Percentiles rank a stretch among this genome's conserved stretches.
These are phyloP conservation scores for Trichoderma sp. DNA, from an alignment of 2,329 filamentous ascomycete genomes.

Conservation along the genomic window DNA sequence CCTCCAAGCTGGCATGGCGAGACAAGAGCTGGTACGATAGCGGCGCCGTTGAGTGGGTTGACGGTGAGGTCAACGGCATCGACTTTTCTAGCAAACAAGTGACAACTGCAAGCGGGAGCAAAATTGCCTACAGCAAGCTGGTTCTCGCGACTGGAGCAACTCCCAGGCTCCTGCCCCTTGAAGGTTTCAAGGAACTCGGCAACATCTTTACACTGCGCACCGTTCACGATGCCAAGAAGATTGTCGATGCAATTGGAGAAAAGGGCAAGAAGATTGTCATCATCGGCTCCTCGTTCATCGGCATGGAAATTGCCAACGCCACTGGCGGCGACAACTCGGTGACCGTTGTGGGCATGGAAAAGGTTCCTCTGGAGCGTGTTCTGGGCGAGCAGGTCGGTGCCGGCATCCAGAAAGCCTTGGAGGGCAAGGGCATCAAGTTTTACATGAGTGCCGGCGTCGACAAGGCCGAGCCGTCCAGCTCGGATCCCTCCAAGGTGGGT, in stretches of 20 bases:
- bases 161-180: constrained; percentile 71
- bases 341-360: constrained; percentile 85
- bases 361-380: constrained; percentile 77
- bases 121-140: constrained; percentile 79
- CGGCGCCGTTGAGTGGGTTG: constrained; percentile 55
- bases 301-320: constrained; percentile 94
- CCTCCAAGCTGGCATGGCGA: constrained; percentile 74
- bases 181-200: constrained; percentile 78
- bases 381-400: constrained; percentile 79
- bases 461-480: constrained; percentile 70
- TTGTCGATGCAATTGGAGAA: constrained; percentile 75
- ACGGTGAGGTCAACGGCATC: constrained; percentile 67
- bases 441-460: constrained; percentile 77
- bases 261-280: constrained; percentile 90
- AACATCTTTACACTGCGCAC: constrained; percentile 86
- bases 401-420: constrained; percentile 74
- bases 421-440: constrained; percentile 88
- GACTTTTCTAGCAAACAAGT: constrained; percentile 75
- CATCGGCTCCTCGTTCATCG: constrained; percentile 92
- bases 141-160: constrained; percentile 86
- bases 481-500: constrained; percentile 71
- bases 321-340: constrained; percentile 77
- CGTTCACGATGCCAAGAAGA: constrained; percentile 73
- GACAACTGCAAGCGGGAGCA: constrained; percentile 69
- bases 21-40: constrained; percentile 73